Evolutionary conservation across 768 basidiomycete genomes (phyloP).

Genomic region (Tremella yokohamensis): DNA sequence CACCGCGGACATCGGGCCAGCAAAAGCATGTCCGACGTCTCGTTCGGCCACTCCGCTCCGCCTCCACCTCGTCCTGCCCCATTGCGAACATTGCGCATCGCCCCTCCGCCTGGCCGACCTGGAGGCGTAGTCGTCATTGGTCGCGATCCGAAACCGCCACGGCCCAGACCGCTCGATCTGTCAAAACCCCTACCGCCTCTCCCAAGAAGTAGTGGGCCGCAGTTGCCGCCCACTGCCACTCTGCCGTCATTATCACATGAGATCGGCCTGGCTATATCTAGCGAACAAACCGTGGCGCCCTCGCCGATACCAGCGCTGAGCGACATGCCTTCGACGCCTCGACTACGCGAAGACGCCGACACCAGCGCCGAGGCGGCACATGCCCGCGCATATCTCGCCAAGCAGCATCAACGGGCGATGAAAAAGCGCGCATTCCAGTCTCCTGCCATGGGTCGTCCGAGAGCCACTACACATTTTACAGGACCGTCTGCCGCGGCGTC

Average conservation of each 20-base stretch:
- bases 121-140: constrained; percentile 4
- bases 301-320: neutral
- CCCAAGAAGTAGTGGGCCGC: constrained; percentile 6
- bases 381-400: constrained; percentile 33
- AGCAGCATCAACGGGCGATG: constrained; percentile 39
- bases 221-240: constrained; percentile 6
- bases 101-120: constrained; percentile 1
- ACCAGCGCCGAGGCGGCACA: constrained; percentile 22
- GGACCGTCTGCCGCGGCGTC: neutral
- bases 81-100: neutral
- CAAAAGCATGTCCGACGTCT: neutral
- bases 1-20: constrained; percentile 6
- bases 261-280: constrained; percentile 35
- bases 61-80: neutral
- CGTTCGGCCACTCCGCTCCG: neutral
- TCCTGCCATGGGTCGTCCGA: constrained; percentile 15
- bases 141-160: constrained; percentile 1
- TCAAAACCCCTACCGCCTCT: constrained; percentile 26
- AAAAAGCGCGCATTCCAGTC: constrained; percentile 38
- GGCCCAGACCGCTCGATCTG: constrained; percentile 6
- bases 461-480: constrained; percentile 4
- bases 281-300: constrained; percentile 6
- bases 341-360: neutral
- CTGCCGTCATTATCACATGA: constrained; percentile 12
- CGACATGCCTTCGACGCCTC: neutral